Base-by-base conservation (phyloP, 306 rosid genomes). In the Urtica urens region DNA sequence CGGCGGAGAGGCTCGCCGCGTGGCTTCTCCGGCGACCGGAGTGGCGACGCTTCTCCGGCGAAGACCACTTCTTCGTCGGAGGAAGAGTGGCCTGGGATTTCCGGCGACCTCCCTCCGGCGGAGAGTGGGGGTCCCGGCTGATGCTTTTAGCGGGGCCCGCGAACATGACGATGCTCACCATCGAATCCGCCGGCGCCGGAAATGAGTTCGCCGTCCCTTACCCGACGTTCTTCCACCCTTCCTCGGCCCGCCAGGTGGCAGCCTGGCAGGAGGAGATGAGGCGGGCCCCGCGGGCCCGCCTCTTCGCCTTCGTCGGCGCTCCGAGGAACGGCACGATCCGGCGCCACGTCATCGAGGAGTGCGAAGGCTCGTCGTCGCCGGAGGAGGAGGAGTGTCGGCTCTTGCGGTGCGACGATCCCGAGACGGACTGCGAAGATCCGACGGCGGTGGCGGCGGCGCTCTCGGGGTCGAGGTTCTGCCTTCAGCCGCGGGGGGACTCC, bases 171-270 rank as follows among this genome's bases (percentile, higher is more conserved):
- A 6, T 26, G 53, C 9, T 48, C 13, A 13, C 22, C 7, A 48
- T 48, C 14, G 53, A 48, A 48, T 2, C 17, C 1, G 17, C 23
- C 35, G 16, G 6, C 6, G 26, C n/a, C 11, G 9, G 4, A 35
- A 28, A 48, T 3, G 53, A 15, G 11, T 15, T 26, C 23, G 53
- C 38, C 4, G 19, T 48, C 30, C 53, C 53, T 2, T 28, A 48
- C 35, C 53, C 53, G 7, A 48, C 53, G 0, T 48, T n/a, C 38
- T 48, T 48, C 53, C 53, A 48, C 30, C 53, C 53, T 17, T 28
- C 38, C 5, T n/a, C 6, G 6, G 38, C 16, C 53, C 26, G 1
- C 17, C 20, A 48, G 5, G 38, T 28, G 38, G 13, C 11, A 17
- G 38, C 17, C 15, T 48, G 53, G 53, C 53, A 48, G 53, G 11